phyloP scores from a whole-genome alignment of 2,329 filamentous ascomycete species.

The Colletotrichum musicola region DNA sequence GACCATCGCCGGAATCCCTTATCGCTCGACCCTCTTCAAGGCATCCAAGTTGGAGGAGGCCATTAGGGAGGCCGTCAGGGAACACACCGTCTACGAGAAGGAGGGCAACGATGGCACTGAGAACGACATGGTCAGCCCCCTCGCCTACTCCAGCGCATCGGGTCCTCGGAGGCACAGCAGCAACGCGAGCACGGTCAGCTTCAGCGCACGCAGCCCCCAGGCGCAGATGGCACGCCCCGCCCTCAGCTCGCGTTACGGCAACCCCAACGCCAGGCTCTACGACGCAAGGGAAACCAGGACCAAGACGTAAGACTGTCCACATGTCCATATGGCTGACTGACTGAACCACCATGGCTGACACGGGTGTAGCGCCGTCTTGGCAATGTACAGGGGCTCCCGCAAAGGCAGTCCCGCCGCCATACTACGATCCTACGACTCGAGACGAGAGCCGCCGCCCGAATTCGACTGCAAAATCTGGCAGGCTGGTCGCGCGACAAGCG shows the following conservation, averaged over 20 bases:
- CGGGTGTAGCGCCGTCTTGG: constrained; percentile 83
- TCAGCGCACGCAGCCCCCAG: constrained; percentile 75
- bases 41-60: constrained; percentile 95
- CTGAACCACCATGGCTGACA: neutral
- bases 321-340: neutral
- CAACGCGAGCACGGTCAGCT: constrained; percentile 86
- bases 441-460: constrained; percentile 89
- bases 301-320: constrained; percentile 77
- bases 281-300: constrained; percentile 87
- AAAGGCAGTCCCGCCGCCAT: constrained; percentile 77
- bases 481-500: constrained; percentile 92
- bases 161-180: constrained; percentile 74
- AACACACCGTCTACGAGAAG: constrained; percentile 82
- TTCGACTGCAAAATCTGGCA: constrained; percentile 98
- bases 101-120: constrained; percentile 83
- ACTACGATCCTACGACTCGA: constrained; percentile 93
- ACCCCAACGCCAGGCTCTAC: constrained; percentile 89
- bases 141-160: constrained; percentile 59
- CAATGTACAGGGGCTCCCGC: constrained; percentile 86
- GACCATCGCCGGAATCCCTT: constrained; percentile 95
- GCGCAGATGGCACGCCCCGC: constrained; percentile 67
- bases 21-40: constrained; percentile 95
- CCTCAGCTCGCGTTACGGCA: constrained; percentile 75
- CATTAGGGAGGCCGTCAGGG: constrained; percentile 87
- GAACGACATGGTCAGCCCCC: constrained; percentile 54